phyloP scores from a whole-genome alignment of 2,329 filamentous ascomycete species.

The Peltaster fructicola region DNA sequence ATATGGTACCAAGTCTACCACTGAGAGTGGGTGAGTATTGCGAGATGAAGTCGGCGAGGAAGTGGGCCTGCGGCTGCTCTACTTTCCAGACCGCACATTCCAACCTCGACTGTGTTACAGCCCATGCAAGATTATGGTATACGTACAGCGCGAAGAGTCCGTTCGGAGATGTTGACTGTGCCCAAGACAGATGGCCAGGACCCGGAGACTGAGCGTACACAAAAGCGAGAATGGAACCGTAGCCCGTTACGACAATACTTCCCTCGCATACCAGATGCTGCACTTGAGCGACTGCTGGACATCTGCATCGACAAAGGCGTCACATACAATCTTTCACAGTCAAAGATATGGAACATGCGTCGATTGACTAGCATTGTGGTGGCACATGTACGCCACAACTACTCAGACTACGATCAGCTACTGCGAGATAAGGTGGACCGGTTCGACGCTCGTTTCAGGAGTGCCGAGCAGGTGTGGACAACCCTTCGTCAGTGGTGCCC shows the following conservation, averaged over 20 bases:
- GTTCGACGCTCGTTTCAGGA: conserved; percentile 13
- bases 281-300: conserved; percentile 13
- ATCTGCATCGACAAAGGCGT: conserved; percentile 14
- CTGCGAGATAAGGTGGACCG: conserved; percentile 19
- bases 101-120: too few species aligned
- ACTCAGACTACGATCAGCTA: conserved; percentile 43
- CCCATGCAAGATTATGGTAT: too few species aligned
- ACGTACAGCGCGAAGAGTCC: too few species aligned
- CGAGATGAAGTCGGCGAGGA: too few species aligned
- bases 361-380: conserved; percentile 27
- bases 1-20: too few species aligned
- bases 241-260: conserved; percentile 14
- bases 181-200: too few species aligned
- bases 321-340: conserved; percentile 14
- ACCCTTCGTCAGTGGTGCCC: conserved; percentile 17
- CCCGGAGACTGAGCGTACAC: too few species aligned
- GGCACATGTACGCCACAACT: conserved; percentile 43
- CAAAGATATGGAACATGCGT: conserved; percentile 12
- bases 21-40: too few species aligned
- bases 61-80: too few species aligned
- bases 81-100: too few species aligned
- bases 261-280: conserved; percentile 11
- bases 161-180: too few species aligned
- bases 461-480: conserved; percentile 12
- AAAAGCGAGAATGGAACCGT: conserved; percentile 15